Conservation (phyloP, 2,329 filamentous ascomycete species). For the Orbilia blumenaviensis region DNA sequence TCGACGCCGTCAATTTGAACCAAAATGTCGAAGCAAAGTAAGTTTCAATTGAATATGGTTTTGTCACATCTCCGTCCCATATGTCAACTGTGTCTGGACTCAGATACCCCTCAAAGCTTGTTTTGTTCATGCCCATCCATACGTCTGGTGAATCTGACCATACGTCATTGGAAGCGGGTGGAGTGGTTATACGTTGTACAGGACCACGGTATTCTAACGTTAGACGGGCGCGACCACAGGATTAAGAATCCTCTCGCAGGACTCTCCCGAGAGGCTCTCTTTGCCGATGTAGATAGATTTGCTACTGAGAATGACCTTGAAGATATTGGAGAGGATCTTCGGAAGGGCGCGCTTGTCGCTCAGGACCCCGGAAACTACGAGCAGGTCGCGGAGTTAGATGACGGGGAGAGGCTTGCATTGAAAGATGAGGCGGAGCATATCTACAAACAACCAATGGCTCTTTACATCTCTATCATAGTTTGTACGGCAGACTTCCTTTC, state of each 20-base stretch:
- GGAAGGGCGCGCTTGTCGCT: conserved; percentile 77
- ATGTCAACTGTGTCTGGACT: neutral
- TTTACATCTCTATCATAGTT: conserved; percentile 74
- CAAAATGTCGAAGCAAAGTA: conserved; percentile 50
- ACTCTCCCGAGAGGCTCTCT: conserved; percentile 65
- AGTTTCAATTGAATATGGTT: neutral
- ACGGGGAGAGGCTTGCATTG: conserved; percentile 70
- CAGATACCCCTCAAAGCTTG: neutral
- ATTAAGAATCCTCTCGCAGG: conserved; percentile 69
- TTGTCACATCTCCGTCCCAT: neutral
- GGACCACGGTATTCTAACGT: neutral
- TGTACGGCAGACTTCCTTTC: conserved; percentile 61
- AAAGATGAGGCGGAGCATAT: conserved; percentile 72
- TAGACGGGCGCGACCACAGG: conserved; percentile 58
- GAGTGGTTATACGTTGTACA: neutral
- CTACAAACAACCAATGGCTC: conserved; percentile 71
- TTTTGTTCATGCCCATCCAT: neutral
- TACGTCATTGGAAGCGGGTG: neutral
- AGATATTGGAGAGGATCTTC: conserved; percentile 69
- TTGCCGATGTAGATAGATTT: conserved; percentile 70
- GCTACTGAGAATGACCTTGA: conserved; percentile 69
- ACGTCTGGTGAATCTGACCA: neutral
- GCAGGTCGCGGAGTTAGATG: conserved; percentile 69
- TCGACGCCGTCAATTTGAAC: conserved; percentile 35
- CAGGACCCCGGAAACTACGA: conserved; percentile 74